Base-by-base conservation (phyloP, 805 yeast genomes). In the Kuraishia cidri region DNA sequence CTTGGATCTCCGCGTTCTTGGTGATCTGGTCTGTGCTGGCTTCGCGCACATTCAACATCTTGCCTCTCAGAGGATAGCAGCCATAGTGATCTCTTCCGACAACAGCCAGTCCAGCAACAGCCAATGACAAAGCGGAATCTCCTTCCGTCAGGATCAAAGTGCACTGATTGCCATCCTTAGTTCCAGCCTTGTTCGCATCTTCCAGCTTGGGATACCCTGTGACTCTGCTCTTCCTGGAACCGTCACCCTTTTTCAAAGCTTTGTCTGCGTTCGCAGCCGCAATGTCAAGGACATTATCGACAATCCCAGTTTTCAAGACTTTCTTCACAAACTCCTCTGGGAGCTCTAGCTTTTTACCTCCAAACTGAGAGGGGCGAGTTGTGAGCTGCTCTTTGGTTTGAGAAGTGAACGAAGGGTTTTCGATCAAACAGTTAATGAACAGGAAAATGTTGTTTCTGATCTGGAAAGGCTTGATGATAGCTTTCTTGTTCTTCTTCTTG, bases 321-420 rank as follows among this genome's bases (percentile, higher is more conserved):
- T 74, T 79, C 40, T 72, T 75, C 39, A 90, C 69, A 52, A 85
- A 92, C 16, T 66, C 79, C 37, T 83, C 94, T 11, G 85, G 71
- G 5, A 92, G 66, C n/a, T 69, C 76, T 18, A 69, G 52, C 73
- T 82, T 62, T 63, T 80, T 65, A 7, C 95, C 84, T 18, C 97
- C 97, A 62, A 90, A 92, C 43, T 88, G 94, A 13, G 81, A 67
- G 0, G 78, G 77, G 51, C 92, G 78, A 1, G 97, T 86, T 16
- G 96, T 88, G 47, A 92, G 62, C 51, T 87, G 95, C 54, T 92
- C 98, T 50, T 92, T 92, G 0, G 98, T 92, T 60, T 92, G 98
- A 1, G 97, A 88, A 0, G 97, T 87, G 54, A 92, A 92, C 0
- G 97, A 94, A 0, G 98, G 98, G 46, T 92, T 92, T 52, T 87